phyloP scores from a whole-genome alignment of 2,329 filamentous ascomycete species.

The Aspergillus floridensis region DNA sequence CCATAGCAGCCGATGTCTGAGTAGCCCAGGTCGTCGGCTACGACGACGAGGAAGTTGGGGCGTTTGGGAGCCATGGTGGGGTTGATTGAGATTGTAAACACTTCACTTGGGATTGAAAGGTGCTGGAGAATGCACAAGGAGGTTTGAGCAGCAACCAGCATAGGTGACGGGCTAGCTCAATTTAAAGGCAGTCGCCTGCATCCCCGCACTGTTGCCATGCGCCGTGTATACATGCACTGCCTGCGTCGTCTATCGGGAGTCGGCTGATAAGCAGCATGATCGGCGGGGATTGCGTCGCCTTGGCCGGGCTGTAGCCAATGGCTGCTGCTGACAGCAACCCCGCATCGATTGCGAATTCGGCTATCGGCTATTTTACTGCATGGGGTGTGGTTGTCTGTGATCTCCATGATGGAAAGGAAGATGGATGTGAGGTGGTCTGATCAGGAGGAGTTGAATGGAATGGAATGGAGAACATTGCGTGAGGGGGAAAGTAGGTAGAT shows the following conservation, averaged over 20 bases:
- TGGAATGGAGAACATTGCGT: too few species aligned
- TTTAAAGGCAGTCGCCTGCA: too few species aligned
- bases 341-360: not conserved
- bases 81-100: not conserved
- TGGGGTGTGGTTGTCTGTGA: not conserved
- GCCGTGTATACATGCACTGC: not conserved
- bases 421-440: not conserved
- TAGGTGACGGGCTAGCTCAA: too few species aligned
- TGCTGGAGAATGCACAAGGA: too few species aligned
- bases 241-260: not conserved
- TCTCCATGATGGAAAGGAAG: not conserved
- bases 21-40: constrained; percentile 61
- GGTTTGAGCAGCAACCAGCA: not conserved
- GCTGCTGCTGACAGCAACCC: not conserved
- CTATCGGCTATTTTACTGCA: not conserved
- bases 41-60: constrained; percentile 60
- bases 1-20: constrained; percentile 60
- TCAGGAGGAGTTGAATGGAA: not conserved
- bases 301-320: not conserved
- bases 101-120: too few species aligned
- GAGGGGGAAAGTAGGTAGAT: too few species aligned
- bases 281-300: not conserved
- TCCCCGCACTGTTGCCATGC: not conserved
- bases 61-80: constrained; percentile 39
- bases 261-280: not conserved